Evolutionary conservation across 768 basidiomycete species (phyloP).

Genomic region (Boletus rex-veris): DNA sequence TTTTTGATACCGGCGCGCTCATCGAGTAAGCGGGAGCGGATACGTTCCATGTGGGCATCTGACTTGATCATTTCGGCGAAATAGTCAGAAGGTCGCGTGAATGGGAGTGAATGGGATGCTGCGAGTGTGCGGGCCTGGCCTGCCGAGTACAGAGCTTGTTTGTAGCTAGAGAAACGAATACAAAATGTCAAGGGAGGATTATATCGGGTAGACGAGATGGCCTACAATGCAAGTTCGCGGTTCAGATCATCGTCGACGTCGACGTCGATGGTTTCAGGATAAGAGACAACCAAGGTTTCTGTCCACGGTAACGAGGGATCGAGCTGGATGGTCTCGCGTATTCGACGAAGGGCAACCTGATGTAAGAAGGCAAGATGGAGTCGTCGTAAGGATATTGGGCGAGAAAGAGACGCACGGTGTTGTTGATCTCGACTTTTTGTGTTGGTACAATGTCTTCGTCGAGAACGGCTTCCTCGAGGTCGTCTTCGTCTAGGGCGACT

Average conservation of each 20-base stretch:
- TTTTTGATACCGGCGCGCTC: conserved; percentile 87
- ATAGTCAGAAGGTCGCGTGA: conserved; percentile 89
- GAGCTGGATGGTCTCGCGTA: conserved; percentile 72
- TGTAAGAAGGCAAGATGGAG: neutral
- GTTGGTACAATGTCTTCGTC: conserved; percentile 81
- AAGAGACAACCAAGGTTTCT: conserved; percentile 71
- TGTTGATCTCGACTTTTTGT: conserved; percentile 70
- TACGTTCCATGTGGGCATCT: conserved; percentile 96
- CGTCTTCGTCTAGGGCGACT: conserved; percentile 73
- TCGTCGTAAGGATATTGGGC: neutral
- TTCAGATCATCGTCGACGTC: conserved; percentile 87
- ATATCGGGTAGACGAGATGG: neutral
- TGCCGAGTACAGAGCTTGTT: conserved; percentile 88
- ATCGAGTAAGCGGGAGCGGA: conserved; percentile 85
- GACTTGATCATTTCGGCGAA: conserved; percentile 99
- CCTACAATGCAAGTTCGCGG: conserved; percentile 94
- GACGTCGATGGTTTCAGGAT: conserved; percentile 68
- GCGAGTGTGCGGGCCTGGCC: conserved; percentile 73
- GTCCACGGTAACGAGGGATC: conserved; percentile 79
- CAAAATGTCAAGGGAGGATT: neutral
- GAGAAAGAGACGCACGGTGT: conserved; percentile 50
- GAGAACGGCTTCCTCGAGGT: conserved; percentile 54
- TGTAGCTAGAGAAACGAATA: conserved; percentile 62
- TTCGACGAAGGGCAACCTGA: conserved; percentile 76
- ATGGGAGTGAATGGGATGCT: conserved; percentile 74